phyloP scores from a whole-genome alignment of 2,329 filamentous ascomycete genomes.

The Trichoderma atroviride region DNA sequence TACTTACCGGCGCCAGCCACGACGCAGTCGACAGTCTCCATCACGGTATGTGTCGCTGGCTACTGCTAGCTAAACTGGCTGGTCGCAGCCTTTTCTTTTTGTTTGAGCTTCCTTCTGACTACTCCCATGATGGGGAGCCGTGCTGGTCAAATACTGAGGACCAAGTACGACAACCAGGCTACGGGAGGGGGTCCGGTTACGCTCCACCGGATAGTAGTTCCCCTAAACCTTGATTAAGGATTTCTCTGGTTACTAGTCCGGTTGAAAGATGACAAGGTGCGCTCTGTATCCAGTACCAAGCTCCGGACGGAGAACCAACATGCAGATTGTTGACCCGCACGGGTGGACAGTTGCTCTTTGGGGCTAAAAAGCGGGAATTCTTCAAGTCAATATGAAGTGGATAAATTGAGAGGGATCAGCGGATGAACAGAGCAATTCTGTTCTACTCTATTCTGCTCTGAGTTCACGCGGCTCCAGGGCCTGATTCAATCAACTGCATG shows the following conservation, averaged over 20 bases:
- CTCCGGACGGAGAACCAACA: not conserved
- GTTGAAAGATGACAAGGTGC: not conserved
- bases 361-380: slow-evolving; percentile 11
- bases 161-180: not conserved
- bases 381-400: not conserved
- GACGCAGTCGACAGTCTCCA: slow-evolving; percentile 52
- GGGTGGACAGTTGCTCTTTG: not conserved
- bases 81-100: slow-evolving; percentile 11
- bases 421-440: not conserved
- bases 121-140: not conserved
- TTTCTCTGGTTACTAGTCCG: not conserved
- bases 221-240: not conserved
- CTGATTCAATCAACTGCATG: not conserved
- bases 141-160: slow-evolving; percentile 22
- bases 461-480: not conserved
- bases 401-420: not conserved
- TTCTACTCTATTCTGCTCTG: not conserved
- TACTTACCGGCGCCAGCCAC: slow-evolving; percentile 57
- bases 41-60: slow-evolving; percentile 28
- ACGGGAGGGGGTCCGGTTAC: not conserved
- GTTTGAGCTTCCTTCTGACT: not conserved
- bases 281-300: not conserved
- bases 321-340: slow-evolving; percentile 17
- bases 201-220: not conserved
- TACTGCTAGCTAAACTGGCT: not conserved